Conservation (phyloP, 2,329 filamentous ascomycete species). For the Chrysoporthe deuterocubensis region DNA sequence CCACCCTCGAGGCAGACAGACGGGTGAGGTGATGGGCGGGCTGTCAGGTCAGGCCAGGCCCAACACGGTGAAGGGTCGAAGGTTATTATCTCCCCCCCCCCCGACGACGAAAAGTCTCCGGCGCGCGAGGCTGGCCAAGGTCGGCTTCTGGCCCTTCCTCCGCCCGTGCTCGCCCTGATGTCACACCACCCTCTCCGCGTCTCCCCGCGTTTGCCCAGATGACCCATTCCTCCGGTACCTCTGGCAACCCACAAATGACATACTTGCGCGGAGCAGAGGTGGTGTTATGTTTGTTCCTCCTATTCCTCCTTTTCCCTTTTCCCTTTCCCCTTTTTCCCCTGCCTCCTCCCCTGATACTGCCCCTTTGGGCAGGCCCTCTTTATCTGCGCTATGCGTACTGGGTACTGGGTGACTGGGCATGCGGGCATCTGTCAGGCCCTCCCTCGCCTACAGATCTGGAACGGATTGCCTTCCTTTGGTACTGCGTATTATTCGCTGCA, state of each 20-base stretch:
- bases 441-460: constrained; percentile 5
- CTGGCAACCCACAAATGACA: background rate
- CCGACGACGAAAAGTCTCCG: constrained; percentile 8
- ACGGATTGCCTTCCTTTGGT: background rate
- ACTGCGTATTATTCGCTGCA: background rate
- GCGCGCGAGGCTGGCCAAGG: background rate
- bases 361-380: too few species aligned
- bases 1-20: background rate
- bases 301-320: background rate
- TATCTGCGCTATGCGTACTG: too few species aligned
- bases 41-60: background rate
- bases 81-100: background rate
- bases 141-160: background rate
- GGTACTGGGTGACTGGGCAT: too few species aligned
- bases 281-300: background rate
- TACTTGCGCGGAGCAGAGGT: background rate
- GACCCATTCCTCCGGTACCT: constrained; percentile 2
- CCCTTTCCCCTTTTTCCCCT: too few species aligned
- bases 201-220: constrained; percentile 3
- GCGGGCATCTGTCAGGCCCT: background rate
- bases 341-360: too few species aligned
- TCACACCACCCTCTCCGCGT: constrained; percentile 14
- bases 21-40: background rate
- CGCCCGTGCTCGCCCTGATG: background rate
- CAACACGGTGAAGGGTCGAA: background rate